Evolutionary conservation across 163 green algal genomes (phyloP), one percentile per base, ranked within the genome.

Genomic region (Chlamydomonas reinhardtii): DNA sequence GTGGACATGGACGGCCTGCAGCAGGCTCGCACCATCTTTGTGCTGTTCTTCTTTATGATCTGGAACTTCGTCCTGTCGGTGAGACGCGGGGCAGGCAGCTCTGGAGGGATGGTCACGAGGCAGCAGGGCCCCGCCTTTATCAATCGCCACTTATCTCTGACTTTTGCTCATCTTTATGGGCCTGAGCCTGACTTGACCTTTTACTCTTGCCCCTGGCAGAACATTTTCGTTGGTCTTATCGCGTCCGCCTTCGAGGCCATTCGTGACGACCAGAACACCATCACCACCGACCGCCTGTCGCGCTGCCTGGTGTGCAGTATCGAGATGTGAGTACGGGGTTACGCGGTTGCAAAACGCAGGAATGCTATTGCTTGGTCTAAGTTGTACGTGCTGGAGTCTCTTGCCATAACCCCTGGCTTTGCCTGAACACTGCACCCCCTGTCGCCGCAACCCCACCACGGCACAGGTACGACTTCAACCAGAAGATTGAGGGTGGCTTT

Each of bases 191-290:
- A 48, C 39, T 5, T 5, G 11, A 9, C 64, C 64, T 29, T 71
- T 22, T 11, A 43, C 32, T 34, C 59, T n/a, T 65, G 59, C 80
- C 70, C 70, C n/a, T 2, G 17, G 29, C 65, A 52, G 68, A 91
- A 91, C 54, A 91, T 91, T 71, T 91, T 91, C 87, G 88, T 88
- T 4, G 87, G 87, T 24, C 75, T 89, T 11, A 91, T 91, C 71
- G 87, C 83, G 25, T 88, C 88, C 71, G 87, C 87, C 66, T 91
- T 91, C 68, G 87, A 78, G 61, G 83, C 87, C 82, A 89, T 91
- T n/a, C 87, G 87, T 24, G 82, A 91, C 62, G 82, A 91, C 68
- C 82, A 89, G 52, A 89, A 85, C 68, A 89, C 39, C 43, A 79
- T 86, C 68, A 75, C 75, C 69, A 68, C 73, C 31, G 87, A 91